A percentile compares a stretch with the other conserved stretches of the same genome.
phyloP scores from a whole-genome alignment of 2,329 filamentous ascomycete genomes.

The Teratosphaeria nubilosa region DNA sequence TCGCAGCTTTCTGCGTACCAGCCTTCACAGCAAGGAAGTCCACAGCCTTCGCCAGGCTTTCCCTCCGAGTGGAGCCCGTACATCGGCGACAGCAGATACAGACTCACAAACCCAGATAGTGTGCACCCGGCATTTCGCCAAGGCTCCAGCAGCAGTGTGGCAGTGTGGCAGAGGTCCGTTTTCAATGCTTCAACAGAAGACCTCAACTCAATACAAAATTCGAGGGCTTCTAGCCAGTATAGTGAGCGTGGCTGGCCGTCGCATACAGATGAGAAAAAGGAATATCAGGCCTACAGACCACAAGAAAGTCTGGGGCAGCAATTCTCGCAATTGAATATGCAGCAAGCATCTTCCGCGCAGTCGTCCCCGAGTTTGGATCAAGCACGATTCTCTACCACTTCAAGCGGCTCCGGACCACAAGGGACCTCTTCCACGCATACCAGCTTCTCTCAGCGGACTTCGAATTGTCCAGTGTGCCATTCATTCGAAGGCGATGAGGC shows the following conservation, averaged over 20 bases:
- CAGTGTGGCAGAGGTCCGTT: conserved; percentile 12
- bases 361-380: neutral
- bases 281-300: conserved; percentile 10
- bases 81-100: neutral
- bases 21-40: neutral
- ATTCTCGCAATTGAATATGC: conserved; percentile 11
- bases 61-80: conserved; percentile 1
- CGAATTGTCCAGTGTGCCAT: conserved; percentile 23
- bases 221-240: conserved; percentile 4
- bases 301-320: conserved; percentile 1
- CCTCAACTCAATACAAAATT: conserved; percentile 5
- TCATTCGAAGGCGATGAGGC: conserved; percentile 25
- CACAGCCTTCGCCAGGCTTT: conserved; percentile 5
- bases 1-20: neutral
- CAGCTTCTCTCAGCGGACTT: neutral
- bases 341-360: conserved; percentile 4
- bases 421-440: neutral
- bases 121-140: conserved; percentile 11
- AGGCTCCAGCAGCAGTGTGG: conserved; percentile 5
- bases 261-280: conserved; percentile 15
- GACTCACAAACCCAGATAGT: conserved; percentile 3
- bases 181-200: conserved; percentile 3
- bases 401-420: neutral
- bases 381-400: neutral
- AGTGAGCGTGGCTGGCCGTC: neutral